Conservation (phyloP, 768 basidiomycete species). For the Suillus occidentalis region DNA sequence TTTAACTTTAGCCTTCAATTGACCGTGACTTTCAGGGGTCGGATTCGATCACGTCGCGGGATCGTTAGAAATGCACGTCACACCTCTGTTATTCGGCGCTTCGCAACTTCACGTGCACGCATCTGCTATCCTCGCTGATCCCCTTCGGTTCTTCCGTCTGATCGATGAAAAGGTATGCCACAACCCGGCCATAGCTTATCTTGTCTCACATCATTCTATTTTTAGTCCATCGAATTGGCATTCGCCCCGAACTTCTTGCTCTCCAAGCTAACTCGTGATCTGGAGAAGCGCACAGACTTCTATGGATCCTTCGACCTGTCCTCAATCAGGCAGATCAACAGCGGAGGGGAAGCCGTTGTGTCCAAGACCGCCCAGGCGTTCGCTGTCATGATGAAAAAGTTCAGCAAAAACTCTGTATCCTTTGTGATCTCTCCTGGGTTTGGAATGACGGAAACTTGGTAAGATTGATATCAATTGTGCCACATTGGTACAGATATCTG, state of each 20-base stretch:
- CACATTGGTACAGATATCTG: neutral
- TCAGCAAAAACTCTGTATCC: constrained; percentile 18
- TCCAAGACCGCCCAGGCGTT: constrained; percentile 39
- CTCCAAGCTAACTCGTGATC: constrained; percentile 37
- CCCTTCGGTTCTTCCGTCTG: constrained; percentile 25
- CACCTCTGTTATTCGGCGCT: constrained; percentile 34
- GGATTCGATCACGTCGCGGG: constrained; percentile 49
- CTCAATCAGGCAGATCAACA: constrained; percentile 35
- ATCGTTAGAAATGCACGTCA: constrained; percentile 42
- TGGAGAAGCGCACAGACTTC: constrained; percentile 23
- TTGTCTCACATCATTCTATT: constrained; percentile 3
- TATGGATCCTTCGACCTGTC: constrained; percentile 34
- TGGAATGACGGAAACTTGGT: constrained; percentile 46
- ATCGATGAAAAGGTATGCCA: constrained; percentile 37
- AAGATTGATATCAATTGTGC: constrained; percentile 10
- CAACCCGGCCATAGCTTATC: constrained; percentile 20
- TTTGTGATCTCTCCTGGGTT: constrained; percentile 30
- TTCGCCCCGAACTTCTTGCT: constrained; percentile 46
- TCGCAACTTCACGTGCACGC: constrained; percentile 25
- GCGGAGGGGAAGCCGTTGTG: constrained; percentile 43
- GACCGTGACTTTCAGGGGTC: constrained; percentile 29
- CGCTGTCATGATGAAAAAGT: constrained; percentile 29
- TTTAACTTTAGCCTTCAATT: neutral
- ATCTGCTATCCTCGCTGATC: constrained; percentile 26
- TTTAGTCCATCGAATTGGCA: constrained; percentile 28